These are phyloP conservation scores for Pseudocercospora macadamiae DNA, from an alignment of 2,329 filamentous ascomycete genomes.

Conservation along the genomic window DNA sequence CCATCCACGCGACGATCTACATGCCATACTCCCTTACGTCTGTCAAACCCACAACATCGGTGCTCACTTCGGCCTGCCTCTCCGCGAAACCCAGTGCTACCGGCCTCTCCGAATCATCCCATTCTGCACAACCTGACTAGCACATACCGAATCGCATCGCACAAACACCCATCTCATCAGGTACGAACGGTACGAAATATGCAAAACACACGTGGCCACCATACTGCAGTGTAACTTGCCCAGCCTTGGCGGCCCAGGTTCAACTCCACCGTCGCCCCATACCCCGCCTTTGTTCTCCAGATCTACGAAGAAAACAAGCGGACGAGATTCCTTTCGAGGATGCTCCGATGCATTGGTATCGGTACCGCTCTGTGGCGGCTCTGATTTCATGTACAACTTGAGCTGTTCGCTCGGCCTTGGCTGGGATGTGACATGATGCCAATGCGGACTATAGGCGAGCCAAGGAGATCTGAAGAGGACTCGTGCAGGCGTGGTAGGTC, in stretches of 20 bases:
- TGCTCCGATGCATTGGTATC: neutral
- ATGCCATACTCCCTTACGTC: neutral
- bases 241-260: constrained; percentile 3
- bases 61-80: neutral
- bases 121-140: neutral
- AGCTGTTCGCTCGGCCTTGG: neutral
- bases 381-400: neutral
- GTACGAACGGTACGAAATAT: neutral
- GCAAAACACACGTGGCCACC: neutral
- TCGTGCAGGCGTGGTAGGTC: neutral
- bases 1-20: neutral
- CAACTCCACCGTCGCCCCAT: neutral
- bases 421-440: neutral
- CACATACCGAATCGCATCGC: neutral
- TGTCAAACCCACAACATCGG: neutral
- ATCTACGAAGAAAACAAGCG: neutral
- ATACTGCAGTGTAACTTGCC: neutral
- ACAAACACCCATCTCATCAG: neutral
- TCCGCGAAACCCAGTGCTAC: neutral
- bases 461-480: neutral
- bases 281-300: constrained; percentile 13
- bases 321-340: neutral
- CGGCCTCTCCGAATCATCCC: no score
- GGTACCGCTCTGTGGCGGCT: neutral
- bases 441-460: neutral